A percentile compares a stretch with the other conserved stretches of the same genome.
Conservation (phyloP, 352 stramenopile genomes). For the Phytopythium boreale region DNA sequence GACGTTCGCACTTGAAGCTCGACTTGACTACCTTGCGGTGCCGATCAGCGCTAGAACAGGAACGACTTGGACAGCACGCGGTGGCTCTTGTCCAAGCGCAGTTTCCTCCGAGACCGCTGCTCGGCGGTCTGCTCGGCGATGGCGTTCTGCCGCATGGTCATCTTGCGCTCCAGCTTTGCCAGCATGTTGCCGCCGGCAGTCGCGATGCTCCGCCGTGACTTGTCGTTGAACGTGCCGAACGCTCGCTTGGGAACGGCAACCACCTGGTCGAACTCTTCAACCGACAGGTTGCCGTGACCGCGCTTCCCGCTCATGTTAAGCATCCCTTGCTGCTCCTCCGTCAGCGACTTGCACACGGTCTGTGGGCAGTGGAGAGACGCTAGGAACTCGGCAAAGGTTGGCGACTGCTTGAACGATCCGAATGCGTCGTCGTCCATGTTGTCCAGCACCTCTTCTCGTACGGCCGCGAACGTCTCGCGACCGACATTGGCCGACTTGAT, state of each 20-base stretch:
- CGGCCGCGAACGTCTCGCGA: constrained; percentile 34
- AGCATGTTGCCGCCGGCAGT: constrained; percentile 6
- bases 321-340: constrained; percentile 24
- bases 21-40: not conserved
- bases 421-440: constrained; percentile 54
- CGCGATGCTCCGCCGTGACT: constrained; percentile 18
- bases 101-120: constrained; percentile 23
- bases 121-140: constrained; percentile 4
- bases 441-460: constrained; percentile 45
- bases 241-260: constrained; percentile 16
- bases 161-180: not conserved
- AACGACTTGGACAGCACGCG: constrained; percentile 40
- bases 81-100: constrained; percentile 15
- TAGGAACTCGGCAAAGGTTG: constrained; percentile 49
- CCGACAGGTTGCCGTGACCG: constrained; percentile 6
- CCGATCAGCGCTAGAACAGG: constrained; percentile 37
- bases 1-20: not conserved
- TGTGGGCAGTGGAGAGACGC: constrained; percentile 38
- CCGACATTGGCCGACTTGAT: constrained; percentile 37
- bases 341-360: constrained; percentile 38
- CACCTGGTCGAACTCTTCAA: constrained; percentile 15
- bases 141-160: not conserved
- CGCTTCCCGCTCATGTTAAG: constrained; percentile 36
- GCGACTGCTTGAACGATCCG: constrained; percentile 37
- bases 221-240: constrained; percentile 13